Conservation (phyloP, 345 rosid genomes). For the Syzygium grande region DNA sequence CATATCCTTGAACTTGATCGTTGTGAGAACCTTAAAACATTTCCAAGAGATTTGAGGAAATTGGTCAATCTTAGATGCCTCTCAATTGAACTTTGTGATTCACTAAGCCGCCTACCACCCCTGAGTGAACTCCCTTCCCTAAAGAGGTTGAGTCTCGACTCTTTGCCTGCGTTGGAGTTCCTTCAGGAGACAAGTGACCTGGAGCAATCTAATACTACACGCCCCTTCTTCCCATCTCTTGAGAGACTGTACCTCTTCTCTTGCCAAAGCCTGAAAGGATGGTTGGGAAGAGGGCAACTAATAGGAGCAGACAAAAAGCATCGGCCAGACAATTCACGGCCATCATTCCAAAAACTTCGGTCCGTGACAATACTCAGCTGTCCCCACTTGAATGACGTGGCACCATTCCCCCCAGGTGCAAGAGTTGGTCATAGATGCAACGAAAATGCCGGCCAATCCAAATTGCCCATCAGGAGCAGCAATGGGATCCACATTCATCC, state of each 20-base stretch:
- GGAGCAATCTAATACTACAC: accelerated
- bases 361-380: accelerated
- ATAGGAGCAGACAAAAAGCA: not conserved
- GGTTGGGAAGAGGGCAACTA: not conserved
- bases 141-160: not conserved
- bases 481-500: not conserved
- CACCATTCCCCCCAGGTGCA: not conserved
- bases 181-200: not conserved
- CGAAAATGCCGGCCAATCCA: not conserved
- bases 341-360: not conserved
- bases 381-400: not conserved
- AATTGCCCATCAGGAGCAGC: not conserved
- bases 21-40: accelerated
- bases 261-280: accelerated
- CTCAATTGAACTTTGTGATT: accelerated
- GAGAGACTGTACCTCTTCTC: accelerated
- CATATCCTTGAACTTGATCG: accelerated
- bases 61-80: not conserved
- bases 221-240: not conserved
- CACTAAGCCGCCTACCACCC: not conserved
- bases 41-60: not conserved
- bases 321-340: accelerated
- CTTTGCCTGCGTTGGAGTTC: accelerated
- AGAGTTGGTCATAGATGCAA: accelerated
- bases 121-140: not conserved